phyloP scores from a whole-genome alignment of 352 stramenopile genomes.

The Globisporangium sylvaticum region DNA sequence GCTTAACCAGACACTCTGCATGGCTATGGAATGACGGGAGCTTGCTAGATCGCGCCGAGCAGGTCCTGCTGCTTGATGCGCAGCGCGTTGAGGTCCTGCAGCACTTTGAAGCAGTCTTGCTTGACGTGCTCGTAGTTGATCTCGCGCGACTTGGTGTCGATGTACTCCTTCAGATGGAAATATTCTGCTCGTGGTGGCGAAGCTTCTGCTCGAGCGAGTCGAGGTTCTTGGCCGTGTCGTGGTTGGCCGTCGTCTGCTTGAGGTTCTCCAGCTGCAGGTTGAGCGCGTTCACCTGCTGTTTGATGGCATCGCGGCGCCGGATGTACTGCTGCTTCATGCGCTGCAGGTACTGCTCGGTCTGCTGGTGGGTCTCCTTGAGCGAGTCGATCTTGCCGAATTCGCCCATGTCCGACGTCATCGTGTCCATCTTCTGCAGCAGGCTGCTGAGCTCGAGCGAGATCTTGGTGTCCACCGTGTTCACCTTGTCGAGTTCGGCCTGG shows the following conservation, averaged over 20 bases:
- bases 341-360: constrained; percentile 76
- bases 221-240: constrained; percentile 78
- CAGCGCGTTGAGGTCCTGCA: constrained; percentile 74
- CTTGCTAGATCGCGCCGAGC: constrained; percentile 23
- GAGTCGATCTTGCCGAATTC: constrained; percentile 88
- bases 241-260: constrained; percentile 64
- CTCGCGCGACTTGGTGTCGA: constrained; percentile 85
- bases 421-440: constrained; percentile 82
- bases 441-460: constrained; percentile 81
- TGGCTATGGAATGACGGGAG: too few species aligned
- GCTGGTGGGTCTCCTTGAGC: constrained; percentile 72
- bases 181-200: constrained; percentile 90
- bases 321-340: constrained; percentile 84
- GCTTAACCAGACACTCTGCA: too few species aligned
- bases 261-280: constrained; percentile 65
- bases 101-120: constrained; percentile 69
- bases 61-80: constrained; percentile 52
- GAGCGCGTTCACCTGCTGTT: constrained; percentile 73
- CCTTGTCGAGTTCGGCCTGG: constrained; percentile 87
- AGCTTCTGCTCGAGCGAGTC: constrained; percentile 88
- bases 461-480: constrained; percentile 88
- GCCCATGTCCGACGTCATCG: constrained; percentile 84
- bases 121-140: constrained; percentile 88
- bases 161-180: constrained; percentile 90
- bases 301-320: constrained; percentile 77